These are phyloP conservation scores for Metarhizium anisopliae DNA, from an alignment of 2,329 filamentous ascomycete species.

Conservation along the genomic window DNA sequence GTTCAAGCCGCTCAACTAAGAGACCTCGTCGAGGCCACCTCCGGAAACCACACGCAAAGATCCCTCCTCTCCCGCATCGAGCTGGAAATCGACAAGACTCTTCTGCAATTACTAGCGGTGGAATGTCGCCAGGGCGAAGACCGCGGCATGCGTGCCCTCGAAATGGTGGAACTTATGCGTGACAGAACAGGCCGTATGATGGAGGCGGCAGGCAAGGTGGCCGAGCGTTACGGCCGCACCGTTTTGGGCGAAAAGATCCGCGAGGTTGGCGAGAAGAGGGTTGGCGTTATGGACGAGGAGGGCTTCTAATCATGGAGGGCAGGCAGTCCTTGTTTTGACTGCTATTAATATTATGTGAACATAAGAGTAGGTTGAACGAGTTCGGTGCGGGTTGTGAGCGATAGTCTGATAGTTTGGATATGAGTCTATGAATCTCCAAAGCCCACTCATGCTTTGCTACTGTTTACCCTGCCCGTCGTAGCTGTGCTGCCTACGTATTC, in stretches of 20 bases:
- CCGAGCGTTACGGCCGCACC: slow-evolving; percentile 70
- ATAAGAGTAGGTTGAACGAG: neutral
- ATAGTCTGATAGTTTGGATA: too few relatives aligned
- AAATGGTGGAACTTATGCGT: slow-evolving; percentile 78
- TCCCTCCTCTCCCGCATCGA: slow-evolving; percentile 61
- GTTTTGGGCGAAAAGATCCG: slow-evolving; percentile 86
- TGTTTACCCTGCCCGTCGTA: too few relatives aligned
- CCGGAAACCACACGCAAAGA: slow-evolving; percentile 49
- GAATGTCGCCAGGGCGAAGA: slow-evolving; percentile 94
- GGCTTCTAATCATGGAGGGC: slow-evolving; percentile 10
- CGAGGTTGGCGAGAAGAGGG: slow-evolving; percentile 66
- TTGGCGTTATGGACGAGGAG: slow-evolving; percentile 52
- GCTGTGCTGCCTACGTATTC: too few relatives aligned
- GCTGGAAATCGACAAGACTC: slow-evolving; percentile 78
- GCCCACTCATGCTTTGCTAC: too few relatives aligned
- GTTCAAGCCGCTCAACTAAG: slow-evolving; percentile 65
- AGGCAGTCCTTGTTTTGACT: neutral
- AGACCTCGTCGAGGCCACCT: slow-evolving; percentile 63
- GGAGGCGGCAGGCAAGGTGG: slow-evolving; percentile 83
- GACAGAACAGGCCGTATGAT: slow-evolving; percentile 83
- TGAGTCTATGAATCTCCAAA: too few relatives aligned
- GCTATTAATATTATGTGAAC: too few relatives aligned
- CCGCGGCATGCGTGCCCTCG: slow-evolving; percentile 85
- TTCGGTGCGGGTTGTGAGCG: neutral
- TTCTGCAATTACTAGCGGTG: slow-evolving; percentile 78